Percentiles rank a stretch among this genome's conserved stretches.
phyloP scores from a whole-genome alignment of 192 early-diverging fungal genomes.

The Umbelopsis sp. region DNA sequence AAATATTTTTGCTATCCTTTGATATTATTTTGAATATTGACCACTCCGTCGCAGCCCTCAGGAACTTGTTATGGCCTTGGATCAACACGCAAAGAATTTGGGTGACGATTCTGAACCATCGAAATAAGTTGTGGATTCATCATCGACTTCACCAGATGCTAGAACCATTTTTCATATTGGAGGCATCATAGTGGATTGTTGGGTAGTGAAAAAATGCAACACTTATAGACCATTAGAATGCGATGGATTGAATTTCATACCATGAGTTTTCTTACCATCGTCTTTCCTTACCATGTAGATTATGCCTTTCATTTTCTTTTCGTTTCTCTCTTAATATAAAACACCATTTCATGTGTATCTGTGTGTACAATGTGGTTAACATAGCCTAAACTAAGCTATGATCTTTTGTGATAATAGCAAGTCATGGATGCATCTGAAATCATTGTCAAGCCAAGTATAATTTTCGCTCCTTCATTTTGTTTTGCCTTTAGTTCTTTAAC shows the following conservation, averaged over 20 bases:
- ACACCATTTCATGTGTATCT: neutral
- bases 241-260: neutral
- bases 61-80: constrained; percentile 3
- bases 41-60: neutral
- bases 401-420: too few species aligned
- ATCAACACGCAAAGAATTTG: constrained; percentile 14
- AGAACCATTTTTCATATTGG: too few species aligned
- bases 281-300: constrained; percentile 14
- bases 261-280: neutral
- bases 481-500: too few species aligned
- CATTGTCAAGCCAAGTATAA: too few species aligned
- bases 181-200: neutral
- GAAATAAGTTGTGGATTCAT: neutral
- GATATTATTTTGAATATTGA: neutral
- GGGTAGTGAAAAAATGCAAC: neutral
- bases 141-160: too few species aligned
- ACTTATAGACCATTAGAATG: constrained; percentile 4
- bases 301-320: neutral
- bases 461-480: too few species aligned
- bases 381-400: neutral
- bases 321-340: constrained; percentile 7
- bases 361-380: neutral
- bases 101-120: neutral
- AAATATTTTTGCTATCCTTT: neutral
- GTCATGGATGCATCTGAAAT: too few species aligned